Evolutionary conservation across 1,139 yeast species (phyloP), one percentile per base, ranked within the genome.

Genomic region (Taphrina deformans): DNA sequence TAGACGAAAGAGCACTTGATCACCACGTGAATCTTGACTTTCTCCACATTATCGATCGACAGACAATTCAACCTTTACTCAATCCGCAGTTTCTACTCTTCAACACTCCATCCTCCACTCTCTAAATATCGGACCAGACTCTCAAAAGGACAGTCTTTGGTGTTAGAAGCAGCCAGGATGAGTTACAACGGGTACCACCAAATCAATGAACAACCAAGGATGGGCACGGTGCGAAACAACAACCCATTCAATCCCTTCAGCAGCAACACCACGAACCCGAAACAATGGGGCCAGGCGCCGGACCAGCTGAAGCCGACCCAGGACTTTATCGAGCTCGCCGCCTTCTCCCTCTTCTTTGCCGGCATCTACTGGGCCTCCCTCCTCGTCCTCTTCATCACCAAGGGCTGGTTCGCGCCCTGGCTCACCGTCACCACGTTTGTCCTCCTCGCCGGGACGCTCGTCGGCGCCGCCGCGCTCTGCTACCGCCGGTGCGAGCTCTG

Each of bases 251-350:
- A 51, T 21, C 55, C 55, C n/a, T 51, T 51, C 41, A 26, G 38
- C 41, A 53, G 58, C 58, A 53, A 53, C 48, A 53, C 58, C 23
- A 40, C 58, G 23, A 53, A 53, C 48, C 58, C 48, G 48, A 23
- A 53, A 40, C 48, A 53, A 35, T 38, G 48, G 58, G 48, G 48
- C n/a, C n/a, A 29, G 48, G 23, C 48, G 21, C 58, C 58, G 21
- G 58, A 35, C 21, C 14, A 29, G 10, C 45, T 53, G 58, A 40
- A 35, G 16, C 48, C 63, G 27, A 26, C 56, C 23, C 33, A 50
- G 29, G 63, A 59, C 41, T 59, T 59, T 14, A 31, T 59, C 50
- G 63, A 59, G 12, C 24, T 59, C 51, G 55, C 46, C 18, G 21
- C 31, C 41, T 48, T 50, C 27, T 59, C 63, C 38, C 46, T 52